phyloP scores from a whole-genome alignment of 441 rosid genomes.

The Arabidopsis hybrid region DNA sequence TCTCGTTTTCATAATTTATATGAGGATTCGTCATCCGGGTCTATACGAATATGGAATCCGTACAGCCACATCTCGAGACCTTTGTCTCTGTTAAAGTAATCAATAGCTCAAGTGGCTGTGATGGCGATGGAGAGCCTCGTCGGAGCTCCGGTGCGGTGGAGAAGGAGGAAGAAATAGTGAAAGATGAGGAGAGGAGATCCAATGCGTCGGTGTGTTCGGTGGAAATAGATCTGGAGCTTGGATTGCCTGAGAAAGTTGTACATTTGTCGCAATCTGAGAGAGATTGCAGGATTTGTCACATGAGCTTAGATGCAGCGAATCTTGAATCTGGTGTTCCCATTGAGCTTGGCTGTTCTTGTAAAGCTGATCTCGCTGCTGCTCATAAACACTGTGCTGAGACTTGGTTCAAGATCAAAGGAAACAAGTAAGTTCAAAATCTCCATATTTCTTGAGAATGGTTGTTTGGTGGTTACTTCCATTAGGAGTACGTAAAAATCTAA shows the following conservation, averaged over 20 bases:
- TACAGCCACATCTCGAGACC: slow-evolving; percentile 48
- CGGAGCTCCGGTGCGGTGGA: slow-evolving; percentile 29
- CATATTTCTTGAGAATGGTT: neutral
- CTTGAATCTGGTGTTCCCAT: slow-evolving; percentile 52
- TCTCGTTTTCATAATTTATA: slow-evolving; percentile 11
- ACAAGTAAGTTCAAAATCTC: slow-evolving; percentile 43
- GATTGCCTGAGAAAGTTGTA: slow-evolving; percentile 29
- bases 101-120: slow-evolving; percentile 23
- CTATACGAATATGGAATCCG: slow-evolving; percentile 56
- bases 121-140: slow-evolving; percentile 8
- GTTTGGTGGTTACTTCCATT: slow-evolving; percentile 3
- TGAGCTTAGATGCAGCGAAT: slow-evolving; percentile 52
- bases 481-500: neutral
- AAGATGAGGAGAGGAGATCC: slow-evolving; percentile 46
- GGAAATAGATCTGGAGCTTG: slow-evolving; percentile 56
- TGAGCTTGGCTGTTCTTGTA: slow-evolving; percentile 61
- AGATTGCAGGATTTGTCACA: slow-evolving; percentile 64
- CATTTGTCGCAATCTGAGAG: slow-evolving; percentile 46
- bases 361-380: slow-evolving; percentile 60
- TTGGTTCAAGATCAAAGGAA: slow-evolving; percentile 61
- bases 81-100: slow-evolving; percentile 41
- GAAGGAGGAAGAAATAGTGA: slow-evolving; percentile 46
- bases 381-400: slow-evolving; percentile 61
- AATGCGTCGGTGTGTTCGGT: slow-evolving; percentile 45
- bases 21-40: slow-evolving; percentile 37